Conservation (phyloP, 495 filamentous ascomycete species). For the Podospora comata region DNA sequence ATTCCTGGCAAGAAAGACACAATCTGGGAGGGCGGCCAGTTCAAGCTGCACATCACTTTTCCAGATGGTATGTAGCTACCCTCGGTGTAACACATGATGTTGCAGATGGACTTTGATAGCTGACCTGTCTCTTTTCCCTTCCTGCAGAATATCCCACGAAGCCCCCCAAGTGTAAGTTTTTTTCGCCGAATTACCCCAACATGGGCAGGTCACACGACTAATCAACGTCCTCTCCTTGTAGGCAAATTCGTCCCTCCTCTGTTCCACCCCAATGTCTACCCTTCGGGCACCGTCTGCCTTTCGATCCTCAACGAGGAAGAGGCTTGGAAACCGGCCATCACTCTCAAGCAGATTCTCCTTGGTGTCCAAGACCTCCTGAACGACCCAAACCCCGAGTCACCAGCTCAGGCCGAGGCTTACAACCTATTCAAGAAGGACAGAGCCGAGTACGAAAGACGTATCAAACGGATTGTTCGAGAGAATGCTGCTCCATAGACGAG, state of each 20-base stretch:
- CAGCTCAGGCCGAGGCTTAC: constrained; percentile 95
- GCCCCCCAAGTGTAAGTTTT: constrained; percentile 85
- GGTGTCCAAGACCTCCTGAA: constrained; percentile 94
- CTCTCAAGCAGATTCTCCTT: constrained; percentile 92
- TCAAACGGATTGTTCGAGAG: constrained; percentile 80
- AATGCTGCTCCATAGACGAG: constrained; percentile 59
- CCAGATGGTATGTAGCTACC: constrained; percentile 73
- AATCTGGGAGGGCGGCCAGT: constrained; percentile 92
- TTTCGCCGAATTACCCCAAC: constrained; percentile 7
- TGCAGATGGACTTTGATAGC: constrained; percentile 4
- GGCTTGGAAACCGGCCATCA: constrained; percentile 97
- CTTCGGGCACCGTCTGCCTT: constrained; percentile 94
- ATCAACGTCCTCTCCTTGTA: constrained; percentile 39
- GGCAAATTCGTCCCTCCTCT: constrained; percentile 96
- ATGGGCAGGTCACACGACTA: constrained; percentile 22
- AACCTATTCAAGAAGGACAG: constrained; percentile 93
- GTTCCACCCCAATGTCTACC: constrained; percentile 99
- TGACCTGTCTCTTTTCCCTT: constrained; percentile 18
- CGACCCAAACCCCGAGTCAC: constrained; percentile 95
- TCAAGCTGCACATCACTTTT: constrained; percentile 89
- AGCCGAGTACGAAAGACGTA: constrained; percentile 79
- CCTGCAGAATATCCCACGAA: constrained; percentile 93
- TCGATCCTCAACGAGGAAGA: constrained; percentile 99
- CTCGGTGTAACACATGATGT: not conserved
- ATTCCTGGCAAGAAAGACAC: constrained; percentile 95